Conservation (phyloP, 2,329 filamentous ascomycete species). For the Colletotrichum karsti region DNA sequence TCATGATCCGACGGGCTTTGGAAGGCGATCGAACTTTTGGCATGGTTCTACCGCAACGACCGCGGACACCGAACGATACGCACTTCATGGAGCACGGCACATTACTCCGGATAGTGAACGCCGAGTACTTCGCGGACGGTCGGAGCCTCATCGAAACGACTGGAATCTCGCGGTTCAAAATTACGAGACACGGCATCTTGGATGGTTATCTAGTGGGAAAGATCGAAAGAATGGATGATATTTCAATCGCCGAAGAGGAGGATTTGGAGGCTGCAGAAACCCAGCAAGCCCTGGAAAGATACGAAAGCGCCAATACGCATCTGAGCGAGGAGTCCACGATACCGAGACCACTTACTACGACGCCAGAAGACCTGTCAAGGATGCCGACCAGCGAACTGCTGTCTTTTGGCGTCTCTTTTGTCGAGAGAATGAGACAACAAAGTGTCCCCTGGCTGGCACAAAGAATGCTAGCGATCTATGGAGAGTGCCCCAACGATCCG, state of each 20-base stretch:
- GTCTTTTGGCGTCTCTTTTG: conserved; percentile 71
- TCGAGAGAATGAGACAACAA: conserved; percentile 71
- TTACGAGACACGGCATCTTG: conserved; percentile 68
- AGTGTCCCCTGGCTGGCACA: conserved; percentile 80
- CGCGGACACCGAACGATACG: conserved; percentile 38
- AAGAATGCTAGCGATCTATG: conserved; percentile 77
- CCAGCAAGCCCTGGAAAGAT: conserved; percentile 12
- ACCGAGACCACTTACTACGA: conserved; percentile 14
- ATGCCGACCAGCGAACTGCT: conserved; percentile 79
- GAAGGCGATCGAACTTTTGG: conserved; percentile 82
- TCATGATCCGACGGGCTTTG: conserved; percentile 86
- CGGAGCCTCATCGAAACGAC: conserved; percentile 82
- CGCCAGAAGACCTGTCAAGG: conserved; percentile 50
- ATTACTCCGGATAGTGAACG: conserved; percentile 77
- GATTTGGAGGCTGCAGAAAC: conserved; percentile 76
- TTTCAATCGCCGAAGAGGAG: conserved; percentile 85
- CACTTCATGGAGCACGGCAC: conserved; percentile 80
- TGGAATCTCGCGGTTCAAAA: conserved; percentile 80
- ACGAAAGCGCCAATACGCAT: conserved; percentile 19
- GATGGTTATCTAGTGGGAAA: conserved; percentile 85
- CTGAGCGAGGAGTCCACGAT: conserved; percentile 11
- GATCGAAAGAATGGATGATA: conserved; percentile 81
- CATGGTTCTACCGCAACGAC: conserved; percentile 79
- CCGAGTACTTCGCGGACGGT: conserved; percentile 80
- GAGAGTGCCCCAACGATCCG: conserved; percentile 79